A percentile compares a stretch with the other conserved stretches of the same genome.
These are phyloP conservation scores for Hypoxylon sp. DNA, from an alignment of 2,329 filamentous ascomycete genomes.

Conservation along the genomic window DNA sequence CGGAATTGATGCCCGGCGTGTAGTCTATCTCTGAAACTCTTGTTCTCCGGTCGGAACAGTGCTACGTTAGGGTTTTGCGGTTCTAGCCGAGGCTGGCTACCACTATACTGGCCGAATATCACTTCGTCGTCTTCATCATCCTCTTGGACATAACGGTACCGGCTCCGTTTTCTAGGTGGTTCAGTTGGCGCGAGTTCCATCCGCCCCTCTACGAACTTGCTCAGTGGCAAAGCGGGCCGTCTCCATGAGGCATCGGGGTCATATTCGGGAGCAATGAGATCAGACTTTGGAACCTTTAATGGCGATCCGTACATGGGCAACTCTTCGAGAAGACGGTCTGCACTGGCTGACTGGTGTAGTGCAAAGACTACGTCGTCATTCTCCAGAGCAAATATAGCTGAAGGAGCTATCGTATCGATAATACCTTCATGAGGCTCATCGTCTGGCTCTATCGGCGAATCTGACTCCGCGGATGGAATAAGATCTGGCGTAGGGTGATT, in stretches of 20 bases:
- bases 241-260: slow-evolving; percentile 81
- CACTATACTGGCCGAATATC: slow-evolving; percentile 55
- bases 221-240: slow-evolving; percentile 84
- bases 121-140: slow-evolving; percentile 68
- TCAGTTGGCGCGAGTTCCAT: slow-evolving; percentile 77
- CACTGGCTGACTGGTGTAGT: slow-evolving; percentile 79
- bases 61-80: slow-evolving; percentile 84
- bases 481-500: slow-evolving; percentile 77
- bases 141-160: slow-evolving; percentile 86
- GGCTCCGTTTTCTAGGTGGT: slow-evolving; percentile 81
- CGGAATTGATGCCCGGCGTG: slow-evolving; percentile 94
- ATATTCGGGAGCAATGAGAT: slow-evolving; percentile 69
- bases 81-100: slow-evolving; percentile 63
- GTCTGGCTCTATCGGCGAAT: slow-evolving; percentile 65
- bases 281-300: slow-evolving; percentile 70
- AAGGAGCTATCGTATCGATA: slow-evolving; percentile 72
- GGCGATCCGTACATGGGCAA: slow-evolving; percentile 83
- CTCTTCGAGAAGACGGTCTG: slow-evolving; percentile 84
- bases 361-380: slow-evolving; percentile 87
- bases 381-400: slow-evolving; percentile 85
- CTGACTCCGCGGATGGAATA: slow-evolving; percentile 74
- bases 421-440: slow-evolving; percentile 56
- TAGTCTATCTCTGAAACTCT: slow-evolving; percentile 88
- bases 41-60: slow-evolving; percentile 90
- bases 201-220: slow-evolving; percentile 87